phyloP scores from a whole-genome alignment of 129 eudicot species.

The carrot (Daucus carota) region DNA sequence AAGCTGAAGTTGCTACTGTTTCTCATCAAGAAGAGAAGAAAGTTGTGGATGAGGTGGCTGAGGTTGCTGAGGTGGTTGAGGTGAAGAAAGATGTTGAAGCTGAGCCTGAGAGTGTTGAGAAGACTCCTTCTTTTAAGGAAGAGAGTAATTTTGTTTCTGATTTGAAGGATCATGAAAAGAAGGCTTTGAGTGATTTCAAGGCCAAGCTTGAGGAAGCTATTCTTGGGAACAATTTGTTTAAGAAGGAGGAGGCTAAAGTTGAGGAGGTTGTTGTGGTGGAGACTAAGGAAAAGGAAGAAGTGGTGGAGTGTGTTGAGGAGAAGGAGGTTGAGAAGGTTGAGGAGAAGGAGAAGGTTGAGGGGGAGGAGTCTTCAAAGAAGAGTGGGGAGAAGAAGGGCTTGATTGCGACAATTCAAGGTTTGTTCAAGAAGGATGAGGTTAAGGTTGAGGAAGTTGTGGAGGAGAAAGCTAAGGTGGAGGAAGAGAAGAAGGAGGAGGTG shows the following conservation, averaged over 20 bases:
- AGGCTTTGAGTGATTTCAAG: slow-evolving; percentile 48
- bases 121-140: slow-evolving; percentile 49
- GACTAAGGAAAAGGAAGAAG: slow-evolving; percentile 9
- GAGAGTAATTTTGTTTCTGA: slow-evolving; percentile 51
- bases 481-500: not conserved
- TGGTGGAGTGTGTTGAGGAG: not conserved
- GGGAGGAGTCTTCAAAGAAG: not conserved
- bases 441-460: slow-evolving; percentile 14
- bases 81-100: slow-evolving; percentile 18
- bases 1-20: slow-evolving; percentile 20
- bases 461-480: not conserved
- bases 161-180: slow-evolving; percentile 46
- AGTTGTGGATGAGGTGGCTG: slow-evolving; percentile 14
- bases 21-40: slow-evolving; percentile 13
- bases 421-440: slow-evolving; percentile 32
- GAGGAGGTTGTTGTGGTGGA: not conserved
- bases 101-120: slow-evolving; percentile 31
- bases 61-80: slow-evolving; percentile 10
- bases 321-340: slow-evolving; percentile 11
- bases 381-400: slow-evolving; percentile 44
- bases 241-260: slow-evolving; percentile 23
- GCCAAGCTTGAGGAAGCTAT: slow-evolving; percentile 45
- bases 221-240: slow-evolving; percentile 34
- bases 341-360: not conserved
- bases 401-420: slow-evolving; percentile 33